These are phyloP conservation scores for Tephrocybe sp. DNA, from an alignment of 768 basidiomycete genomes.

Conservation along the genomic window DNA sequence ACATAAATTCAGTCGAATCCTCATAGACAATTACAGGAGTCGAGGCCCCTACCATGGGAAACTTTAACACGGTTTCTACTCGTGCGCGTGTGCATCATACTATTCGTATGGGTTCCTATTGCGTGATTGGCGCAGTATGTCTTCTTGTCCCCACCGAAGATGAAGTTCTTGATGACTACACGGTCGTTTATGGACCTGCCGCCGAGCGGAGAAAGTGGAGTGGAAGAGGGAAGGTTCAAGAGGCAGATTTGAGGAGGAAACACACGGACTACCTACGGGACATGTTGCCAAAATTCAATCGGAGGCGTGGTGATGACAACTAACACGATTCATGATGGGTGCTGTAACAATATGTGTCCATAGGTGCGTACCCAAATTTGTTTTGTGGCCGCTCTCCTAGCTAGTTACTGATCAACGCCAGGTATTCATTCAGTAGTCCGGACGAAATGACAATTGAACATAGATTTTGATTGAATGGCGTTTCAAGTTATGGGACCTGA, in stretches of 20 bases:
- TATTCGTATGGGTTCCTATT: slow-evolving; percentile 74
- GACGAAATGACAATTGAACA: too few species aligned
- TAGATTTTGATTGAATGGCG: too few species aligned
- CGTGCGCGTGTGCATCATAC: slow-evolving; percentile 82
- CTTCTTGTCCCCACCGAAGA: slow-evolving; percentile 76
- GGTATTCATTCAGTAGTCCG: too few species aligned
- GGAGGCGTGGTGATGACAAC: slow-evolving; percentile 57
- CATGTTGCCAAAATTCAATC: slow-evolving; percentile 88
- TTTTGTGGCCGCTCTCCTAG: too few species aligned
- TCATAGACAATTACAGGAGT: slow-evolving; percentile 53
- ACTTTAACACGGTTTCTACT: slow-evolving; percentile 84
- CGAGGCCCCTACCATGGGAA: slow-evolving; percentile 81
- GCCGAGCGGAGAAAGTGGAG: slow-evolving; percentile 81
- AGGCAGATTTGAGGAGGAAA: slow-evolving; percentile 78
- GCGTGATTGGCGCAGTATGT: slow-evolving; percentile 79
- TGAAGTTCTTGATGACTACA: slow-evolving; percentile 78
- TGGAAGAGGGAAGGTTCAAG: slow-evolving; percentile 79
- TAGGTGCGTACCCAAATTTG: not conserved
- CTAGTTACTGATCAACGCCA: too few species aligned
- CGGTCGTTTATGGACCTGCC: slow-evolving; percentile 76
- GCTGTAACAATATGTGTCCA: too few species aligned
- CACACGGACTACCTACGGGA: slow-evolving; percentile 91
- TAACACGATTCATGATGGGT: slow-evolving; percentile 19
- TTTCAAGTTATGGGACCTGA: too few species aligned
- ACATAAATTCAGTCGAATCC: not conserved